Percentiles rank a stretch among this genome's conserved stretches.
phyloP scores from a whole-genome alignment of 371 early-diverging fungal genomes.

The Nematocida sp. region DNA sequence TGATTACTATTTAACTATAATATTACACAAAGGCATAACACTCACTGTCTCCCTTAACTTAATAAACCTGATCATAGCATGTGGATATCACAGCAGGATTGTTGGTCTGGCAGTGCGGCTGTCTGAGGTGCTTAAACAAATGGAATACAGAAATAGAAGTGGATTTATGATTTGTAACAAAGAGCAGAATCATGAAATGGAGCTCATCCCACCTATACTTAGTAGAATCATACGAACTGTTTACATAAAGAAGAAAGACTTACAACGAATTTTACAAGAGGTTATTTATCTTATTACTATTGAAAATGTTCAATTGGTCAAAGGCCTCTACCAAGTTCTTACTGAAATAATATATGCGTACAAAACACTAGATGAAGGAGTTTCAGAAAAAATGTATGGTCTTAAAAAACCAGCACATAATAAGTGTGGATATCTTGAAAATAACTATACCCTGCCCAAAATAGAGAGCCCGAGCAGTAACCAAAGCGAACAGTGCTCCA shows the following conservation, averaged over 20 bases:
- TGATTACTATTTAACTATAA: conserved; percentile 22
- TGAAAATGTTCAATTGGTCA: conserved; percentile 3
- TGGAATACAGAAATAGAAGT: conserved; percentile 33
- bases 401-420: not conserved
- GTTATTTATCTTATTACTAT: conserved; percentile 35
- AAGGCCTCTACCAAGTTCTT: conserved; percentile 28
- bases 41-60: conserved; percentile 23
- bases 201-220: not conserved
- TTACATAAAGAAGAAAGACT: conserved; percentile 32
- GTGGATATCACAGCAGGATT: conserved; percentile 33
- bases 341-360: conserved; percentile 20
- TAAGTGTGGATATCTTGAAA: not conserved
- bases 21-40: not conserved
- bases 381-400: conserved; percentile 18
- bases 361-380: conserved; percentile 28
- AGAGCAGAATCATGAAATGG: conserved; percentile 2
- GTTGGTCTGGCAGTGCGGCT: conserved; percentile 39
- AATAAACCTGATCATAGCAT: conserved; percentile 29
- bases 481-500: not conserved
- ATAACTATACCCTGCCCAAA: not conserved
- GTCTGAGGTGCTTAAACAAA: conserved; percentile 13
- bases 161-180: not conserved
- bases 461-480: not conserved
- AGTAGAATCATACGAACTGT: conserved; percentile 9
- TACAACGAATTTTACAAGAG: conserved; percentile 1